Percentiles rank a stretch among this genome's conserved stretches.
These are phyloP conservation scores for Penicillium silybi DNA, from an alignment of 495 filamentous ascomycete genomes.

Conservation along the genomic window DNA sequence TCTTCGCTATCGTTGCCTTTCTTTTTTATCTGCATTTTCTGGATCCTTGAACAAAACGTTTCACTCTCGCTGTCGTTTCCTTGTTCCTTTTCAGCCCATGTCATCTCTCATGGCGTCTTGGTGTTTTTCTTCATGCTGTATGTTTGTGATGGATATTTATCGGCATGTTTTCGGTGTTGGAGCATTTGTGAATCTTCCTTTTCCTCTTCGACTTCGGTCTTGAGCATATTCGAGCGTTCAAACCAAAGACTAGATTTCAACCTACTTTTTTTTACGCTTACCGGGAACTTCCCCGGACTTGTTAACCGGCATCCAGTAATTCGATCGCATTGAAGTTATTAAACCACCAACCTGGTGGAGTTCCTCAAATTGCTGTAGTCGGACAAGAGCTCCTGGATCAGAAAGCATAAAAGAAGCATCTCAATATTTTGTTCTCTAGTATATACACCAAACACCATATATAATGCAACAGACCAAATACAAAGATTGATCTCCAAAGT, in stretches of 20 bases:
- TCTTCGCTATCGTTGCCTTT: neutral
- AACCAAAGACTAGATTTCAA: conserved; percentile 4
- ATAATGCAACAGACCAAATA: conserved; percentile 13
- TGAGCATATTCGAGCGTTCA: neutral
- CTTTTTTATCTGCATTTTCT: neutral
- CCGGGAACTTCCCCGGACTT: too few species aligned
- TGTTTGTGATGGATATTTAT: neutral
- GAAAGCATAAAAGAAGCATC: neutral
- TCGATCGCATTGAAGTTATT: too few species aligned
- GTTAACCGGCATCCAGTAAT: too few species aligned
- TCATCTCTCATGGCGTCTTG: neutral
- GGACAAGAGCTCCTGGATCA: too few species aligned
- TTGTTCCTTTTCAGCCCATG: neutral
- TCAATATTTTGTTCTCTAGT: neutral
- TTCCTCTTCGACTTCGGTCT: neutral
- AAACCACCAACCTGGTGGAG: too few species aligned
- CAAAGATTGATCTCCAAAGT: conserved; percentile 1
- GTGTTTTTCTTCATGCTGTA: neutral
- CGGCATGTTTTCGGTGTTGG: conserved; percentile 1
- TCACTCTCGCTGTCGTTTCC: neutral
- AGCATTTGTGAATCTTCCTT: neutral
- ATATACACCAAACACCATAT: conserved; percentile 7
- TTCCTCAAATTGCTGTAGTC: too few species aligned
- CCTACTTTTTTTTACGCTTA: neutral
- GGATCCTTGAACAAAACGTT: neutral